Base-by-base conservation (phyloP, 805 yeast genomes). In the Zygosaccharomyces rouxii region DNA sequence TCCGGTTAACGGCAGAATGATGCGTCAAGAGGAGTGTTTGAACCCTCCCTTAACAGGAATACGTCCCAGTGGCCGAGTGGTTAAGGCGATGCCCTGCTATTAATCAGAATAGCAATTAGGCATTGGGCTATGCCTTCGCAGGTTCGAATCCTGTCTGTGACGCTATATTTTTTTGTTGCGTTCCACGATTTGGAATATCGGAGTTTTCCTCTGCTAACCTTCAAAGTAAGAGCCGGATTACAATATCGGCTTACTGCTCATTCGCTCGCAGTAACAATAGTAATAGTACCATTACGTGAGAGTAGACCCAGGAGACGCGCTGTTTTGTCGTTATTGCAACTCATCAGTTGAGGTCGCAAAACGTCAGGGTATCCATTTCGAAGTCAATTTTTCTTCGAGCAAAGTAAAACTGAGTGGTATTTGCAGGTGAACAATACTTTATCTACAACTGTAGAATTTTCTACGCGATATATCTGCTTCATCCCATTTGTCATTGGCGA, bases 141-240 rank as follows among this genome's bases (percentile, higher is more conserved):
- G 95, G 96, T 88, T 88, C 96, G 96, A 88, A 88, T 88, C 96
- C 95, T 88, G 96, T 87, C 95, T 85, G 95, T 88, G 86, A 86
- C 96, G 96, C 59, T 66, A 69, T 73, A 72, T 77, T 73, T 79
- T 78, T 77, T 68, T 58, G 47, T 38, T 40, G 51, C 52, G 38
- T 16, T 33, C 28, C 18, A 28, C 25, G 14, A n/a, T n/a, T n/a
- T 37, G 7, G 10, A 11, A 4, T 18, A 9, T n/a, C 37, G 47
- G 35, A 22, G 35, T 21, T 37, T 33, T 33, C 18, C 18, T 44
- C 31, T 26, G 28, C n/a, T 23, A n/a, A 31, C n/a, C 33, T 7
- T 40, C 10, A 25, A 10, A 25, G 28, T 9, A 25, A 25, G 28
- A 25, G 10, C 28, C 28, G 28, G 28, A 25, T 9, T 2, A 33